Base-by-base conservation (phyloP, 2,329 filamentous ascomycete genomes). In the Cytospora chrysosperma region DNA sequence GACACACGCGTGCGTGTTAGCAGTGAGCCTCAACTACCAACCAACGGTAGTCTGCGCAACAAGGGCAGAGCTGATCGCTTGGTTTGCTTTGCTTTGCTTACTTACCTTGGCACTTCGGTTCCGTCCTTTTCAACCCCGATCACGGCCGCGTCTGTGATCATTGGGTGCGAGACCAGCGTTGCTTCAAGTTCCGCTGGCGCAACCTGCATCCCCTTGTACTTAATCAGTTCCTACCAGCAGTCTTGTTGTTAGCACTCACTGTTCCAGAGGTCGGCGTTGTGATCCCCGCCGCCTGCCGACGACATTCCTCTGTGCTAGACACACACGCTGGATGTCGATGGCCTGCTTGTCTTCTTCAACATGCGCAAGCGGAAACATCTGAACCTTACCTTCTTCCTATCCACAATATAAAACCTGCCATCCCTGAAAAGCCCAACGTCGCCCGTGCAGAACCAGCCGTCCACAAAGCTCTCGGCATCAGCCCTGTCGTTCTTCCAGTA, bases 371-470 rank as follows among this genome's bases (percentile, higher is more conserved):
- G 34, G 15, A 28, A 28, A 47, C 24, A 21, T 26, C n/a, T 24
- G 6, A 52, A 52, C 37, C 55, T 66, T 61, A 74, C 85, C 80
- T 92, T 93, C 64, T 91, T 87, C 15, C 91, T 85, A 71, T 95
- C 92, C 0, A 92, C 92, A 68, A 96, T 91, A 76, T 86, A 92
- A 69, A 93, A 88, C 57, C 87, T 85, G 19, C 89, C 81, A 49
- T 82, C 76, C 67, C 93, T 87, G 73, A 91, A 85, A 65, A 88
- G 85, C 0, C 91, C 89, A 4, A 94, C 84, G 70, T 96, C 92
- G 0, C 91, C 92, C 0, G 91, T 93, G 70, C 88, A 88, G 80
- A 94, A 93, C 80, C 89, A 96, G 4, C 77, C 78, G 26, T 78
- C 74, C 0, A 71, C 73, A 61, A 92, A 84, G 0, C 88, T 83